Percentiles rank a stretch among this genome's conserved stretches.
phyloP scores from a whole-genome alignment of 75 land plant genomes.

The Cryptomeria japonica region DNA sequence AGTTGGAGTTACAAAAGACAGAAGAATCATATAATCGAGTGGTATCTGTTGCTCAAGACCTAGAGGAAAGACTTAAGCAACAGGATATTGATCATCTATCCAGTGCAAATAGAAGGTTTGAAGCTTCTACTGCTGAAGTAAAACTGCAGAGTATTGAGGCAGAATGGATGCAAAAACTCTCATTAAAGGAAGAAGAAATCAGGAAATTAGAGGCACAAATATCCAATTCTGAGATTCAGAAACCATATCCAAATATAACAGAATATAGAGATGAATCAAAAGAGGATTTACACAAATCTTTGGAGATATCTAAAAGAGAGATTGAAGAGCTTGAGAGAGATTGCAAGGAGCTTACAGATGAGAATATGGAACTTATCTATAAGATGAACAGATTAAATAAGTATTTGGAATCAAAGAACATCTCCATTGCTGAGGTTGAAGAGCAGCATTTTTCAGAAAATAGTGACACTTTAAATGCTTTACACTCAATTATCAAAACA shows the following conservation, averaged over 20 bases:
- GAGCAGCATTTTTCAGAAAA: neutral
- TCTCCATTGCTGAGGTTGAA: conserved; percentile 5
- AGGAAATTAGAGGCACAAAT: conserved; percentile 30
- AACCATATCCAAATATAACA: neutral
- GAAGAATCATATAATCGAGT: conserved; percentile 49
- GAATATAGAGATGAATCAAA: conserved; percentile 3
- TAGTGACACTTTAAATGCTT: neutral
- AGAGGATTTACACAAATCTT: conserved; percentile 30
- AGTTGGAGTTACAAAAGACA: conserved; percentile 46
- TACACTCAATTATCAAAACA: neutral
- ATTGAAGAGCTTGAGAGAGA: conserved; percentile 84
- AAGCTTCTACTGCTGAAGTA: conserved; percentile 13
- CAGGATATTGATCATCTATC: conserved; percentile 23
- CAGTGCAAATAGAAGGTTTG: conserved; percentile 10
- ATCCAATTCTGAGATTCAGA: neutral
- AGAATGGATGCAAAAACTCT: conserved; percentile 36
- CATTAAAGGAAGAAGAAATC: conserved; percentile 56
- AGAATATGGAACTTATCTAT: conserved; percentile 57
- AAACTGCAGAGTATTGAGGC: conserved; percentile 16
- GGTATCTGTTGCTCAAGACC: conserved; percentile 19
- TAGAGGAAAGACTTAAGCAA: conserved; percentile 47
- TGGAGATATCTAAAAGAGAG: conserved; percentile 57
- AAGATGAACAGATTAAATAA: conserved; percentile 41
- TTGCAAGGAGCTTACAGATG: conserved; percentile 76
- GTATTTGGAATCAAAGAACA: conserved; percentile 5